Percentiles rank a stretch among this genome's conserved stretches.
Evolutionary conservation across 2,329 filamentous ascomycete genomes (phyloP).

Genomic region (Fusarium nematophilum): DNA sequence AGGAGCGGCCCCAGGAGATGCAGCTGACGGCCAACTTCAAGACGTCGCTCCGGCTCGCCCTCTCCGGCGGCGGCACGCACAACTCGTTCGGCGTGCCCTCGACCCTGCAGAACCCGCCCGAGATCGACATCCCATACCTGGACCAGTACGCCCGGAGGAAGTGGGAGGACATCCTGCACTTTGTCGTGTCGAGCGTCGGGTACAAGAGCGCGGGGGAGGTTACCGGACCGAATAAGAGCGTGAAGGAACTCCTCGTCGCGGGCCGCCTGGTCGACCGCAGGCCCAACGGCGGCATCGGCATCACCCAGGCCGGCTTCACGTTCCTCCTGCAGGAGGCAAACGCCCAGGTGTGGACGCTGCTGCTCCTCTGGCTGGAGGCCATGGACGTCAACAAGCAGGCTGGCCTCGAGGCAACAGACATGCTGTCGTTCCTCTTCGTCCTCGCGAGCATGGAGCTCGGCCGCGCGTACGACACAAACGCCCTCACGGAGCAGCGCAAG

Average conservation of each 20-base stretch:
- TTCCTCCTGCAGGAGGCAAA: constrained; percentile 96
- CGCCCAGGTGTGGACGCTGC: constrained; percentile 94
- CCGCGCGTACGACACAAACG: constrained; percentile 87
- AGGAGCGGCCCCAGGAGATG: constrained; percentile 76
- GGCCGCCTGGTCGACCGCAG: constrained; percentile 81
- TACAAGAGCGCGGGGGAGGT: constrained; percentile 60
- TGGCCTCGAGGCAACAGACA: constrained; percentile 88
- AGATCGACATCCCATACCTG: constrained; percentile 77
- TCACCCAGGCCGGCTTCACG: constrained; percentile 93
- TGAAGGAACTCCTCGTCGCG: constrained; percentile 84
- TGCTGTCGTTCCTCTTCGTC: constrained; percentile 95
- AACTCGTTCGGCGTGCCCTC: constrained; percentile 93
- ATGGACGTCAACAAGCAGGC: constrained; percentile 69
- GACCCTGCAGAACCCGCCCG: constrained; percentile 67
- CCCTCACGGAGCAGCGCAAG: constrained; percentile 82
- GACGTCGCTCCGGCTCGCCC: constrained; percentile 82
- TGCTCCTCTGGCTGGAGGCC: constrained; percentile 92
- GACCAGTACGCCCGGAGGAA: constrained; percentile 88
- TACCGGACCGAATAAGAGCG: constrained; percentile 74
- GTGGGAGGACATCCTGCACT: constrained; percentile 97
- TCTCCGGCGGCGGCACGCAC: constrained; percentile 87
- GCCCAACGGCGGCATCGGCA: constrained; percentile 75
- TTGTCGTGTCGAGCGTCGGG: constrained; percentile 84
- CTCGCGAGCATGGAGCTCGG: constrained; percentile 93
- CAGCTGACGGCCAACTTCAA: constrained; percentile 85